Evolutionary conservation across 139 green algal genomes (phyloP), one percentile per base, ranked within the genome.

Genomic region (Deuterostichococcus epilithicus): DNA sequence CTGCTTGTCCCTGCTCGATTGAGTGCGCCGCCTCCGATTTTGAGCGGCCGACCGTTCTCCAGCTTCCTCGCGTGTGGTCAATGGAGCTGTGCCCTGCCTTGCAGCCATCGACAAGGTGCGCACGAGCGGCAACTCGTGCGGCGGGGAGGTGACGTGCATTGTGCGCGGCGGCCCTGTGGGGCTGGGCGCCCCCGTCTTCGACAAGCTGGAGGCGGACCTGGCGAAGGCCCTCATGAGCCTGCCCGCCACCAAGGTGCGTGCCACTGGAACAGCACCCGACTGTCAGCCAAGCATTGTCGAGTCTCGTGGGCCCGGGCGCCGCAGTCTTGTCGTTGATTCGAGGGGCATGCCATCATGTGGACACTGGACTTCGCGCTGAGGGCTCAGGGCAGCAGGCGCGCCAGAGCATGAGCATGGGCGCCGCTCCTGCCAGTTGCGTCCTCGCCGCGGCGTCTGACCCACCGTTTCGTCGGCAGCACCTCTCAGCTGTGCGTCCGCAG

Each of bases 181-280:
- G 1, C 82, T 98, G 8, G 95, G 96, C 72, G 81, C 86, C 1
- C 96, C 96, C 6, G 96, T 99, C 47, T 99, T 99, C 86, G 92
- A 95, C 87, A 99, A 99, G 87, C 91, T 99, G 76, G 96, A 99
- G 84, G 96, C 96, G 13, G 95, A 99, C 78, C 87, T 99, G 35
- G 96, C 94, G 35, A 94, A 96, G 83, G 96, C 96, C 1, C 87
- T 98, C 71, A 95, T 99, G 86, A 94, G 84, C 22, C 88, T 99
- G 72, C 95, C 95, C 5, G 96, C 96, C 15, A 97, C 94, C 33
- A 98, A 99, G 88, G 88, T 90, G 63, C 26, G 68, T 52, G n/a
- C n/a, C 42, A 13, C 42, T 52, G 42, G 42, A 23, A 52, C n/a
- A n/a, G n/a, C n/a, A 13, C 42, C 10, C 13, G 10, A 13, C 42